Base-by-base conservation (phyloP, 371 early-diverging fungal genomes). In the Funneliformis caledonium region DNA sequence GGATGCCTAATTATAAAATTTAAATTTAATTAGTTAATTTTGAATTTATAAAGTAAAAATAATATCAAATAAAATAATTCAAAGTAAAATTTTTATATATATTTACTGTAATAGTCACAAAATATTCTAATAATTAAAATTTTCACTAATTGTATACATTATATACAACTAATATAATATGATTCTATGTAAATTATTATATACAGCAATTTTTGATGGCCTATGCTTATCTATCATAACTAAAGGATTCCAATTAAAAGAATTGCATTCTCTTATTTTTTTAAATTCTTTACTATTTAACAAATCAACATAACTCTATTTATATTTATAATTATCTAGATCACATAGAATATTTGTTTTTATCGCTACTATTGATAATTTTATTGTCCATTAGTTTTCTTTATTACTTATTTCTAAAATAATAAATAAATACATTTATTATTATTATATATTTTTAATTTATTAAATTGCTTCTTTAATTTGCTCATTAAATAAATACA, bases 221-320 rank as follows among this genome's bases (percentile, higher is more conserved):
- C 2, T 33, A 26, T 73, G 19, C 11, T 73, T 47, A 37, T 73
- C 11, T 14, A 73, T 52, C 33, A 73, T 73, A 12, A 50, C 14
- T 8, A 22, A 48, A 11, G 31, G 73, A 52, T 73, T 52, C 73
- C 52, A 73, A 26, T 1, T 8, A 26, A 31, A 31, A 11, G 3
- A 50, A 52, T 31, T 11, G 52, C 73, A 73, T 48, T 47, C 22
- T 11, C 12, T 2, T 52, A 73, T 31, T 73, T 31, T 52, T 19
- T 52, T 0, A 33, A 73, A 73, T 0, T 37, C 33, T 14, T 73
- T 73, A 22, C 22, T 11, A 73, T 31, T 48, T 22, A 10, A 26
- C 10, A 73, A 50, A 33, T 73, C 56, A 52, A 52, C 52, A 31
- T 73, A 73, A 73, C 26, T n/a, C 26, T 52, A 73, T 12, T n/a